These are phyloP conservation scores for Aureobasidium sp. DNA, from an alignment of 2,329 filamentous ascomycete species.

Conservation along the genomic window DNA sequence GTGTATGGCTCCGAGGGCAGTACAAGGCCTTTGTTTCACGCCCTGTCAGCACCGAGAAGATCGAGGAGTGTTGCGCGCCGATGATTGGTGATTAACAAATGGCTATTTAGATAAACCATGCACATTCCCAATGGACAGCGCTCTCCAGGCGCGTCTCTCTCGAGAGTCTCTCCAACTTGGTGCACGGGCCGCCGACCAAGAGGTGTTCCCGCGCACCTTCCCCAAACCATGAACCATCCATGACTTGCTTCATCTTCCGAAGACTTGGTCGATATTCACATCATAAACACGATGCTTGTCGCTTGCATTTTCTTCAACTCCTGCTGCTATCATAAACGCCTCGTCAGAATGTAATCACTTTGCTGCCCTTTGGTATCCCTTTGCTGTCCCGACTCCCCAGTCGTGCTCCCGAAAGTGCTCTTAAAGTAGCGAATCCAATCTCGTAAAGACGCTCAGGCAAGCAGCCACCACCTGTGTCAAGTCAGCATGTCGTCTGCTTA, in stretches of 20 bases:
- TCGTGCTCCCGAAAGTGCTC: slow-evolving; percentile 16
- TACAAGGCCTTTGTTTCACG: slow-evolving; percentile 12
- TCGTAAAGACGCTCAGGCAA: slow-evolving; percentile 93
- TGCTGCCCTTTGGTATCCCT: slow-evolving; percentile 5
- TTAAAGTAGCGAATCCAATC: slow-evolving; percentile 91
- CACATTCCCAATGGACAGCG: slow-evolving; percentile 3
- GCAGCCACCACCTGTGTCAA: slow-evolving; percentile 66
- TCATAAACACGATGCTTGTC: slow-evolving; percentile 6
- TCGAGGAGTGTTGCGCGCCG: neutral
- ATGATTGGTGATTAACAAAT: neutral
- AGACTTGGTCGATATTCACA: neutral
- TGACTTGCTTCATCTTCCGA: neutral
- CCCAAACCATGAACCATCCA: neutral
- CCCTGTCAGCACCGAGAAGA: neutral
- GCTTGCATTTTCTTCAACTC: neutral
- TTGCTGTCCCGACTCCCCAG: neutral
- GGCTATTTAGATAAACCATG: neutral
- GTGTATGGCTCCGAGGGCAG: neutral
- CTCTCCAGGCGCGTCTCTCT: neutral
- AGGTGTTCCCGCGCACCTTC: neutral
- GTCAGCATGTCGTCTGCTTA: slow-evolving; percentile 19
- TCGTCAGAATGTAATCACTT: slow-evolving; percentile 7
- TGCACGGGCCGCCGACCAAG: neutral
- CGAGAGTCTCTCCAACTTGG: neutral
- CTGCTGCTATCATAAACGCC: slow-evolving; percentile 5